phyloP scores from a whole-genome alignment of 306 rosid species.

The Fragaria vesca region DNA sequence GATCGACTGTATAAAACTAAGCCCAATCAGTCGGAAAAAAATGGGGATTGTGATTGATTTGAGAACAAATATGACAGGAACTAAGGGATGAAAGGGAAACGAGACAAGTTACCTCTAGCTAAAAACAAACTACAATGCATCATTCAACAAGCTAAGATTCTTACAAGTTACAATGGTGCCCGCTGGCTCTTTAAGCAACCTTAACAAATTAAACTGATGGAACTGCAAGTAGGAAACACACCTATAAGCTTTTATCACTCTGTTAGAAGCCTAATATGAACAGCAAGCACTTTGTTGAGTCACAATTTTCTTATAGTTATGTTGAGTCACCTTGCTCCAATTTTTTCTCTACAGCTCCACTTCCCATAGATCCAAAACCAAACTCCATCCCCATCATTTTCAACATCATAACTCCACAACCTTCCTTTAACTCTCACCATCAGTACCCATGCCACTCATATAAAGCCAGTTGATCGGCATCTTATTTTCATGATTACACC shows the following conservation, averaged over 20 bases:
- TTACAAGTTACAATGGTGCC: background rate
- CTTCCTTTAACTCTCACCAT: background rate
- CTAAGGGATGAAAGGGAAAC: background rate
- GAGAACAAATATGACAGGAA: background rate
- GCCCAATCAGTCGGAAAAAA: background rate
- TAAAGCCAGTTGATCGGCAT: background rate
- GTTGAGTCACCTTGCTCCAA: too few species aligned
- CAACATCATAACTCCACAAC: background rate
- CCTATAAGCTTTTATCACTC: background rate
- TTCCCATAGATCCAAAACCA: background rate
- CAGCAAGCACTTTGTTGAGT: background rate
- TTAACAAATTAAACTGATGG: background rate
- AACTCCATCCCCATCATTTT: background rate
- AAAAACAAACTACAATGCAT: too few species aligned
- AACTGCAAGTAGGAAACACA: background rate
- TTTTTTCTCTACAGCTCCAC: background rate
- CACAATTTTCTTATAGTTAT: too few species aligned
- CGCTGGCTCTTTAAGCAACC: background rate
- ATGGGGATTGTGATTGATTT: background rate
- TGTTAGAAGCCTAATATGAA: background rate
- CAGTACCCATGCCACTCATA: background rate
- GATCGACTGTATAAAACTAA: background rate
- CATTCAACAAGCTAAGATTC: background rate
- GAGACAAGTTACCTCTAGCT: too few species aligned
- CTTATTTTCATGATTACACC: background rate